Evolutionary conservation across 768 basidiomycete genomes (phyloP), one percentile per base, ranked within the genome.

Genomic region (Mrakia blollopis): DNA sequence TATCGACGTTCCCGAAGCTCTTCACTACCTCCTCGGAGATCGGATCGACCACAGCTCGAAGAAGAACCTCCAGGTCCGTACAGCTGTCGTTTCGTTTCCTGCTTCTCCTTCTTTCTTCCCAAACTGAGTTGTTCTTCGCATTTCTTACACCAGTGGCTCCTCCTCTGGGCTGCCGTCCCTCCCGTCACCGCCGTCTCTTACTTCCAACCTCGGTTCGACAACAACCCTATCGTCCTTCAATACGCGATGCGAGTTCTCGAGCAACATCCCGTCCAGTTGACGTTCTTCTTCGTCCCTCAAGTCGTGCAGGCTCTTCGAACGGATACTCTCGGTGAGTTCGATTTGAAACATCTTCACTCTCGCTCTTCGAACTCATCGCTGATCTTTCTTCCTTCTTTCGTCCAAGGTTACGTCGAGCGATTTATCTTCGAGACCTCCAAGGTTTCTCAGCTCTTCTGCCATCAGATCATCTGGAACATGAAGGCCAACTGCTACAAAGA

Each of bases 381-480:
- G 32, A 28, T 61, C 18, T 50, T 62, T 30, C 57, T 2, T 16
- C 5, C 37, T 10, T 32, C 23, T 44, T 23, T 10, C 32, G 1
- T 13, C 41, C 3, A 79, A 95, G 96, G 93, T 25, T 98, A 98
- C 84, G 93, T 98, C 39, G 89, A 91, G 76, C 89, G 90, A 30
- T 99, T 98, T 87, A 93, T 98, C 80, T 94, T 94, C 79, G 95
- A 98, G 85, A 97, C 95, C 0, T 91, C 96, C 10, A 96, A 93
- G 85, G 93, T 98, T 72, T 98, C 96, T 2, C 95, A 96, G 82
- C 84, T 94, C 32, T 99, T 99, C 86, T 99, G 97, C 82, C 97
- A 99, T 82, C 97, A 99, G 85, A 98, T 98, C 79, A 93, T 99
- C 79, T 99, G 97, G 97, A 99, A 98, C 83, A 98, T 98, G 97